Percentiles rank a stretch among this genome's conserved stretches.
Evolutionary conservation across 2,329 filamentous ascomycete genomes (phyloP).

Genomic region (Fusarium sp.): DNA sequence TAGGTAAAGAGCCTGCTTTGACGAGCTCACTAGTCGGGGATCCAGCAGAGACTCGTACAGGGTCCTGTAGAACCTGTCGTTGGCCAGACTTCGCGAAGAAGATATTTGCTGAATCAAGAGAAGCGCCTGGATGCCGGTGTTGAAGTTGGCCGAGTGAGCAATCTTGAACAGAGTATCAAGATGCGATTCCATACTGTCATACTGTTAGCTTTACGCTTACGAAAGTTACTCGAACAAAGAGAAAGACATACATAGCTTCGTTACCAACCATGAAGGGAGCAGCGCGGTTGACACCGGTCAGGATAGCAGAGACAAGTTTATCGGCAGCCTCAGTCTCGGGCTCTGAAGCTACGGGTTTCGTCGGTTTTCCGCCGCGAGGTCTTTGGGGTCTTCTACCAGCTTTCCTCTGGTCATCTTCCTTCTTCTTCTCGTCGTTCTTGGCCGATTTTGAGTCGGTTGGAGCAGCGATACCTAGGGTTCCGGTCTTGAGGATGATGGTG

Average conservation of each 20-base stretch:
- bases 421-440: conserved; percentile 52
- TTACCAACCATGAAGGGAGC: conserved; percentile 92
- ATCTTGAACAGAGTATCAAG: conserved; percentile 95
- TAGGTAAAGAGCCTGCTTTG: conserved; percentile 95
- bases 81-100: conserved; percentile 81
- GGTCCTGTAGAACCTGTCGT: conserved; percentile 94
- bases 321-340: conserved; percentile 80
- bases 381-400: conserved; percentile 47
- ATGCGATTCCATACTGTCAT: conserved; percentile 81
- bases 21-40: conserved; percentile 87
- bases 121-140: conserved; percentile 95
- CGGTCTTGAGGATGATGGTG: conserved; percentile 81
- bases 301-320: conserved; percentile 90
- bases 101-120: conserved; percentile 96
- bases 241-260: conserved; percentile 71
- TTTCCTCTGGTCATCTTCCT: conserved; percentile 11
- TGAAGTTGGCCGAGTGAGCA: conserved; percentile 98
- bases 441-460: conserved; percentile 61
- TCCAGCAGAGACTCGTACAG: conserved; percentile 96
- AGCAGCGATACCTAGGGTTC: conserved; percentile 56
- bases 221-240: background rate
- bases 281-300: conserved; percentile 95
- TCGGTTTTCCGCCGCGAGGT: conserved; percentile 42
- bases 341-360: conserved; percentile 55
- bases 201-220: conserved; percentile 29